These are phyloP conservation scores for Collybia sp. DNA, from an alignment of 768 basidiomycete genomes.

Conservation along the genomic window DNA sequence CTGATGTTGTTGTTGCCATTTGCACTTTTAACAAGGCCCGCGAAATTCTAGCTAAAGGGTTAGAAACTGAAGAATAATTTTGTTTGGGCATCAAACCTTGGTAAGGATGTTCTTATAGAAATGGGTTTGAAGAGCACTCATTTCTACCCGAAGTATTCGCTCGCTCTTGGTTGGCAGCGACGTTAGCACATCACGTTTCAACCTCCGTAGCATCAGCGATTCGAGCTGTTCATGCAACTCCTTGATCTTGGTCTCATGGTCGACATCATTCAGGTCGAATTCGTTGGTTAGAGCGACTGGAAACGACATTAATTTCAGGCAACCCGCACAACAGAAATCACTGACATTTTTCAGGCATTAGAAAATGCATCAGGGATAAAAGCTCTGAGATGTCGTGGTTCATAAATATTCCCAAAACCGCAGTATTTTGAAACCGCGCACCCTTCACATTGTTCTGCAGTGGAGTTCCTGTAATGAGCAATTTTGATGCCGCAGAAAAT, in stretches of 20 bases:
- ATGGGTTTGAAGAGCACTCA: slow-evolving; percentile 93
- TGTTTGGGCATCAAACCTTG: slow-evolving; percentile 46
- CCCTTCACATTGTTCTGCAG: slow-evolving; percentile 99
- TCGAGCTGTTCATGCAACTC: slow-evolving; percentile 92
- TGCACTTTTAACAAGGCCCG: slow-evolving; percentile 85
- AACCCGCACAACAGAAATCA: slow-evolving; percentile 1
- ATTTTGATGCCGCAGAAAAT: slow-evolving; percentile 86
- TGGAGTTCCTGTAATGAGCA: slow-evolving; percentile 97
- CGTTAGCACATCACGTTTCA: slow-evolving; percentile 96
- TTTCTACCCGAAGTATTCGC: slow-evolving; percentile 94
- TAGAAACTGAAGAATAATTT: slow-evolving; percentile 1
- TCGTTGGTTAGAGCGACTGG: slow-evolving; percentile 90
- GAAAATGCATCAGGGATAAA: slow-evolving; percentile 96
- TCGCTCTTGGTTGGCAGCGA: slow-evolving; percentile 97
- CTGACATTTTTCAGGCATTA: slow-evolving; percentile 97
- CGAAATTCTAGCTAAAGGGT: slow-evolving; percentile 67
- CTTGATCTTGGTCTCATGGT: slow-evolving; percentile 94
- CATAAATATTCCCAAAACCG: slow-evolving; percentile 2
- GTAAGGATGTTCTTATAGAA: slow-evolving; percentile 99
- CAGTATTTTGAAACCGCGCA: slow-evolving; percentile 25
- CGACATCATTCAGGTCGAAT: slow-evolving; percentile 89
- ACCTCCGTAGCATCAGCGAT: slow-evolving; percentile 87
- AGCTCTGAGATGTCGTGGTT: slow-evolving; percentile 52
- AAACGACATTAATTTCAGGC: slow-evolving; percentile 6
- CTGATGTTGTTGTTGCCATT: slow-evolving; percentile 90